Base-by-base conservation (phyloP, 108 stramenopile species). In the Discostella stelligeroides region DNA sequence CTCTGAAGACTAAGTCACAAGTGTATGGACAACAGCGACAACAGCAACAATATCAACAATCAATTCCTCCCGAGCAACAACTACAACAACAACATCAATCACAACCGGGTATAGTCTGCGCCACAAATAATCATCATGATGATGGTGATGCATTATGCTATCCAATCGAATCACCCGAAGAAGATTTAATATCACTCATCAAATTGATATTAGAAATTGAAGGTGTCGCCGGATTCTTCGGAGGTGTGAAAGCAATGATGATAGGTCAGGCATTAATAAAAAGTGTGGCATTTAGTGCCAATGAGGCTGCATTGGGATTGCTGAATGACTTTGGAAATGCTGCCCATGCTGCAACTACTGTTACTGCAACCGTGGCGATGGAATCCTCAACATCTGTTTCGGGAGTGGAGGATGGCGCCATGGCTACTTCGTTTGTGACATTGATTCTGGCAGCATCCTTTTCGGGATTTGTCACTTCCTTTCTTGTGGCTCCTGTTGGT, bases 171-270 rank as follows among this genome's bases (percentile, higher is more conserved):
- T 66, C 73, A 1, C 73, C 64, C 18, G 65, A 75, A 45, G 66
- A 75, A 15, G 73, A 75, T 51, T 66, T 80, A 51, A 39, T 75
- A 65, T 65, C 70, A 7, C 49, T 75, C 9, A 64, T 80, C 28
- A 74, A 68, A 40, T 41, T 63, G 9, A 65, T 76, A 47, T 63
- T 72, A 2, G 42, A 74, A 39, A 25, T 24, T 8, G 80, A 81
- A 24, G 82, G 82, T 0, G 23, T 79, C 18, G 60, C 49, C 15
- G 79, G 79, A 17, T 80, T 83, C 53, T 83, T 70, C 56, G 79
- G 79, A 4, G 82, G 82, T 17, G 82, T 83, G 5, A 73, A 80
- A 60, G 79, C 61, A 7, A 80, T 83, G 82, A 79, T 83, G 73
- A 78, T 80, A 17, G 82, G 82, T 0, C 82, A 83, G 60, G 79